Evolutionary conservation across 2,329 filamentous ascomycete species (phyloP), one percentile per base, ranked within the genome.

Genomic region (Hyphodiscus sp.): DNA sequence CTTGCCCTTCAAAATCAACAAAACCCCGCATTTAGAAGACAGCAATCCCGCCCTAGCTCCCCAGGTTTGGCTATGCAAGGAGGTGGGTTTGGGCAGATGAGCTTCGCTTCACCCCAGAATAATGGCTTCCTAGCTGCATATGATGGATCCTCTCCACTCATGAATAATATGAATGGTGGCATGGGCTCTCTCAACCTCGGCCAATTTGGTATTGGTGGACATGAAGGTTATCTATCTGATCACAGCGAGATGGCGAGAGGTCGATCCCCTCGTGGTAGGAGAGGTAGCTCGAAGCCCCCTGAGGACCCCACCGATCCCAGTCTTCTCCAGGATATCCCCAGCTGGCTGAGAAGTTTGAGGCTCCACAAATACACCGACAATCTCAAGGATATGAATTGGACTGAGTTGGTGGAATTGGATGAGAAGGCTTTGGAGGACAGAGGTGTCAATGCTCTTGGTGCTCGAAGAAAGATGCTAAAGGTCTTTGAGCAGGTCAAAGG

Each of bases 351-450:
- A 69, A 96, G 91, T 70, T 79, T 97, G 68, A 85, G 94, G 56
- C 78, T 99, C 65, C 94, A 99, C 78, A 99, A 99, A 76, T 99
- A 99, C 73, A 99, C 94, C 10, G 94, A 99, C 63, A 95, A 97
- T 64, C 75, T 99, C 59, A 99, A 97, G 74, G 92, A 97, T 67
- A 83, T 97, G 77, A 91, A 94, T 66, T 99, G 94, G 94, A 88
- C 86, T 26, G 94, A 99, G 51, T 74, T 99, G 63, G 77, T 99
- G 56, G 88, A 94, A 70, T 76, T 99, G 63, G 90, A 96, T 65
- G 94, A 99, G 63, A 91, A 91, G 68, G 91, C 89, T 47, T 76
- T 99, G 59, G 92, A 97, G 73, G 88, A 90, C 23, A 86, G 90
- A 50, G 94, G 94, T 48, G 94, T 99, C 30, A 96, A 96, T 70